Base-by-base conservation (phyloP, 1,139 yeast genomes). In the Pichia sp. region DNA sequence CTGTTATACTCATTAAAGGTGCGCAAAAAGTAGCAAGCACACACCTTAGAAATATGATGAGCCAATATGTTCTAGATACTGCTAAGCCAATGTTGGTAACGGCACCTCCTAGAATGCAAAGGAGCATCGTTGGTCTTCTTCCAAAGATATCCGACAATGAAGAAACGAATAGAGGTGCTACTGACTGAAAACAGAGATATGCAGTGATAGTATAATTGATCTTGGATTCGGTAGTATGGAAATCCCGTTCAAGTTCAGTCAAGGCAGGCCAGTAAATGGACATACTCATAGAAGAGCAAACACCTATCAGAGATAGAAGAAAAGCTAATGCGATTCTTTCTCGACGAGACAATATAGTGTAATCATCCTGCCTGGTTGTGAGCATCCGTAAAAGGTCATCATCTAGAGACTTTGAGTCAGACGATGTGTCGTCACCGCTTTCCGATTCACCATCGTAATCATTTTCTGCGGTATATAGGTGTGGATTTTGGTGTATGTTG, bases 201-300 rank as follows among this genome's bases (percentile, higher is more conserved):
- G 79, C 73, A 6, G 84, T 87, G 22, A 85, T 77, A 0, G 91
- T 69, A 20, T 80, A 48, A 53, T 84, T 83, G 31, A 76, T 74
- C 39, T 64, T 56, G 36, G 73, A 78, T 21, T 72, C 68, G 5
- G 74, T 54, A 5, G 77, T 70, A 29, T 67, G 39, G 49, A 84
- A 81, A 21, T 71, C 58, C 1, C 54, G 45, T 21, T 73, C 68
- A 6, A 84, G 58, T 9, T 64, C 65, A 0, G 77, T 71, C 17
- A 84, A 57, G 0, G 84, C 86, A 0, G 93, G 93, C 53, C 78
- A 77, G 51, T 79, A 83, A 17, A 83, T 79, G 0, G 91, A 77
- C 40, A 75, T 69, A 3, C 84, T 73, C n/a, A 79, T 58, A 0
- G 85, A 64, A 0, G 91, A 79, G 60, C 78, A 74, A 23, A 76